phyloP scores from a whole-genome alignment of 129 eudicot species.

The Scalesia atractyloides region DNA sequence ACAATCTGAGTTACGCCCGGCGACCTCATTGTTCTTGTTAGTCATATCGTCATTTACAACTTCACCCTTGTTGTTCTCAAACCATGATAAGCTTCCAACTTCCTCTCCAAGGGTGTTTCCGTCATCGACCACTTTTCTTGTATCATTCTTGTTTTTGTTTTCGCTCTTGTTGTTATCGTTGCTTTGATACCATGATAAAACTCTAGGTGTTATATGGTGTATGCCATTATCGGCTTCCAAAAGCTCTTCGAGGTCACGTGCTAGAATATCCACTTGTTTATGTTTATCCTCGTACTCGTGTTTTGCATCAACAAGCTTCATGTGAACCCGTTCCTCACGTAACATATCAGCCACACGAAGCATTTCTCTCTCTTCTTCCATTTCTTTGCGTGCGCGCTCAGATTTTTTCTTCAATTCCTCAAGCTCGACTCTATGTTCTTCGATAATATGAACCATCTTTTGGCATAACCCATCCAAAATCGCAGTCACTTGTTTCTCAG shows the following conservation, averaged over 20 bases:
- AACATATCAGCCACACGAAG: conserved; percentile 83
- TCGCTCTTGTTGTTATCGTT: conserved; percentile 19
- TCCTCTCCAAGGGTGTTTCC: conserved; percentile 35
- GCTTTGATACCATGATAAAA: conserved; percentile 37
- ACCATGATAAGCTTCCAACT: conserved; percentile 23
- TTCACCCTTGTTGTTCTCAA: conserved; percentile 32
- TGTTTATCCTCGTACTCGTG: conserved; percentile 79
- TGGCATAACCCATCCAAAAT: conserved; percentile 78
- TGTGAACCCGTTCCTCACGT: conserved; percentile 88
- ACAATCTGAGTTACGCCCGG: conserved; percentile 48
- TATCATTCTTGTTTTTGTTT: not conserved
- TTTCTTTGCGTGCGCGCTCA: conserved; percentile 61
- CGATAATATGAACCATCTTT: conserved; percentile 61
- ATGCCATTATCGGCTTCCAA: conserved; percentile 41
- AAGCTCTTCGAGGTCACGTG: conserved; percentile 61
- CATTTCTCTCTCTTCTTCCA: conserved; percentile 91
- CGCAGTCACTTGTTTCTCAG: conserved; percentile 69
- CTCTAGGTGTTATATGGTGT: conserved; percentile 17
- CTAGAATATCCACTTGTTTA: conserved; percentile 58
- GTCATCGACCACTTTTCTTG: conserved; percentile 18
- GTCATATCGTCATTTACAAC: conserved; percentile 26
- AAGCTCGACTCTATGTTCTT: conserved; percentile 65
- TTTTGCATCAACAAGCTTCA: conserved; percentile 96
- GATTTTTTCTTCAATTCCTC: conserved; percentile 65
- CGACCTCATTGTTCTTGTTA: conserved; percentile 21